Conservation (phyloP, 2,329 filamentous ascomycete genomes). For the Tolypocladium capitatum region DNA sequence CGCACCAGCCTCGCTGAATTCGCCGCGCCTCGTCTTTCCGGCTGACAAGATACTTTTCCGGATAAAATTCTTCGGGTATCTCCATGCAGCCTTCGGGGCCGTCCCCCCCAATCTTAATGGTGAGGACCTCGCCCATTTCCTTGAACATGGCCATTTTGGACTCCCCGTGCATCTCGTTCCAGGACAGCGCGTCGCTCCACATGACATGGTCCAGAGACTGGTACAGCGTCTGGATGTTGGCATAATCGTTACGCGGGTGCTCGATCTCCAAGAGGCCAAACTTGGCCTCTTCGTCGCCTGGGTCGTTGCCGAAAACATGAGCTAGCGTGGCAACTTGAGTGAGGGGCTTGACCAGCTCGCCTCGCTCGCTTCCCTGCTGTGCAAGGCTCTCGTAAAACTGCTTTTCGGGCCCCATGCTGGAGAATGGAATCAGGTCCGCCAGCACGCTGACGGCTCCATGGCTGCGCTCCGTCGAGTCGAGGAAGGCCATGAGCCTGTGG, state of each 20-base stretch:
- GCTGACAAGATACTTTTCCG: constrained; percentile 36
- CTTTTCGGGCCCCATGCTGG: constrained; percentile 22
- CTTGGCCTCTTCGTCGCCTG: constrained; percentile 19
- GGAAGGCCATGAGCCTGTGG: constrained; percentile 49
- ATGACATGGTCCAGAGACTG: constrained; percentile 34
- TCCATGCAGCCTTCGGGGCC: constrained; percentile 31
- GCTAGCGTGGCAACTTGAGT: constrained; percentile 18
- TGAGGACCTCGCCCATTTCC: constrained; percentile 36
- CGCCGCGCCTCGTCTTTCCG: constrained; percentile 31
- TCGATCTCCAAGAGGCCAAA: constrained; percentile 31
- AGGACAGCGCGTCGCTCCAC: constrained; percentile 30
- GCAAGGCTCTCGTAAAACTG: constrained; percentile 31
- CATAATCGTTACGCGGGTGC: constrained; percentile 22
- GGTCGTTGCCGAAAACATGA: constrained; percentile 14
- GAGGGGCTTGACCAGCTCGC: constrained; percentile 15
- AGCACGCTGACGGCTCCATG: constrained; percentile 43
- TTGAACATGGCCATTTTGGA: constrained; percentile 29
- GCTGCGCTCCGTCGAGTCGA: constrained; percentile 45
- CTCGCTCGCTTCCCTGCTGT: constrained; percentile 12
- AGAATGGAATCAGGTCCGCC: constrained; percentile 20
- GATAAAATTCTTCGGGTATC: constrained; percentile 37
- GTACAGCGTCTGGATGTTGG: constrained; percentile 28
- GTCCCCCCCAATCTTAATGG: constrained; percentile 29
- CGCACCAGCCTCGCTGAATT: constrained; percentile 25
- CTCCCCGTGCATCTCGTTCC: constrained; percentile 19